Base-by-base conservation (phyloP, 306 rosid species). In the Castanea crenata region DNA sequence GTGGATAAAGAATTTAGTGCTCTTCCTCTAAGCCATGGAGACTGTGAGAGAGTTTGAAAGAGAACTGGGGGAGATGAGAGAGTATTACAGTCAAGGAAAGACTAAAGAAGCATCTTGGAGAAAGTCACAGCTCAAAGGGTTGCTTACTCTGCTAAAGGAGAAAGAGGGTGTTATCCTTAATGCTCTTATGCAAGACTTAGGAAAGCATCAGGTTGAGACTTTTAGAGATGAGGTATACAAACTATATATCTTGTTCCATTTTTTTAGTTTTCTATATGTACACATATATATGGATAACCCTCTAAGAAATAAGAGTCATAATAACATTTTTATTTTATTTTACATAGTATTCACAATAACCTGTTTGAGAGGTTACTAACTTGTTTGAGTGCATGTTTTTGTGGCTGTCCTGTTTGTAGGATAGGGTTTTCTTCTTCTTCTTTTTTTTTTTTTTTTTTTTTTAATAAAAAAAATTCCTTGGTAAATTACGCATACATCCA, bases 31-130 rank as follows among this genome's bases (percentile, higher is more conserved):
- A 34, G 31, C 63, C 51, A 84, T 84, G 90, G 86, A 72, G 81
- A 38, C 74, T 16, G 2, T 2, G 68, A 76, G 62, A 65, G 5
- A 57, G 38, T 38, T 90, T 54, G 88, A 85, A 62, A 71, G 46
- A 58, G 92, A 86, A 16, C 29, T 86, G 11, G 79, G 71, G 41
- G 32, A 12, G 1, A 69, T 88, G 90, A 91, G 92, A 70, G 85
- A 83, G 18, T 91, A 81, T 35, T 88, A 21, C 61, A 79, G 71
- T n/a, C 81, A 68, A 82, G 97, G 96, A 21, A 85, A 19, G 61
- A 89, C 97, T 15, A 92, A 84, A 71, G 92, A 88, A 81, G 81
- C 78, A 18, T 83, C 96, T 14, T 92, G 97, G 96, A 91, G 97
- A 74, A 65, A 77, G 55, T 85, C 92, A 0, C 97, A 92, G 80